Percentiles rank a stretch among this genome's conserved stretches.
These are phyloP conservation scores for Priceomyces fermenticarens DNA, from an alignment of 805 yeast species.

Conservation along the genomic window DNA sequence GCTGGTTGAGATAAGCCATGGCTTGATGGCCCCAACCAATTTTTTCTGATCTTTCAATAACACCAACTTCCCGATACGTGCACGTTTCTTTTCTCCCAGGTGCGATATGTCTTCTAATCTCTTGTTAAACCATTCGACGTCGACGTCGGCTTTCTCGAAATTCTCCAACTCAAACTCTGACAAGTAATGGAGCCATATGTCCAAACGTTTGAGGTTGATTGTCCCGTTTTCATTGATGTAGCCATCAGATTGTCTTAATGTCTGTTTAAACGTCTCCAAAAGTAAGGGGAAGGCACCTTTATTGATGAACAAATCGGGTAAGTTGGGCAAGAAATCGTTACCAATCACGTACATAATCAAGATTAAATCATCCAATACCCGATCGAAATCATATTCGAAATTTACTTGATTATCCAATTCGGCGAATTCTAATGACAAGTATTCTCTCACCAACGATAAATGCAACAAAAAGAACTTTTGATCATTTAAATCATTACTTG, in stretches of 20 bases:
- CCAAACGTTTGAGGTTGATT: conserved; percentile 71
- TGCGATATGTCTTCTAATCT: conserved; percentile 76
- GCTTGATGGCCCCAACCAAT: conserved; percentile 55
- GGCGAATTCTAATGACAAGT: conserved; percentile 78
- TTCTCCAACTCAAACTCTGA: conserved; percentile 80
- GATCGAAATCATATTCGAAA: conserved; percentile 80
- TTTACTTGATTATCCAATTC: conserved; percentile 61
- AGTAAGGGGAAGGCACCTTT: conserved; percentile 96
- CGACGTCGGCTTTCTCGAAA: conserved; percentile 81
- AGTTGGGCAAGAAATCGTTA: conserved; percentile 94
- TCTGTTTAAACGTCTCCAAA: conserved; percentile 81
- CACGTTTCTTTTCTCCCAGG: conserved; percentile 67
- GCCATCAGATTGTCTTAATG: conserved; percentile 71
- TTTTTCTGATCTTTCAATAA: conserved; percentile 72
- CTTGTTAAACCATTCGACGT: conserved; percentile 87
- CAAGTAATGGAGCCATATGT: conserved; percentile 70
- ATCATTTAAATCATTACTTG: conserved; percentile 54
- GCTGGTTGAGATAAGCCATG: conserved; percentile 44
- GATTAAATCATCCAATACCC: conserved; percentile 88
- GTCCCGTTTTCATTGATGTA: conserved; percentile 81
- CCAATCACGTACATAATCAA: conserved; percentile 93
- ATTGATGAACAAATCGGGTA: conserved; percentile 89
- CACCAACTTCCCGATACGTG: conserved; percentile 60
- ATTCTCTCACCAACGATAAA: conserved; percentile 84
- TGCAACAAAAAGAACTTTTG: conserved; percentile 84